phyloP scores from a whole-genome alignment of 768 basidiomycete genomes.

The Phlebiopsis gigantea region DNA sequence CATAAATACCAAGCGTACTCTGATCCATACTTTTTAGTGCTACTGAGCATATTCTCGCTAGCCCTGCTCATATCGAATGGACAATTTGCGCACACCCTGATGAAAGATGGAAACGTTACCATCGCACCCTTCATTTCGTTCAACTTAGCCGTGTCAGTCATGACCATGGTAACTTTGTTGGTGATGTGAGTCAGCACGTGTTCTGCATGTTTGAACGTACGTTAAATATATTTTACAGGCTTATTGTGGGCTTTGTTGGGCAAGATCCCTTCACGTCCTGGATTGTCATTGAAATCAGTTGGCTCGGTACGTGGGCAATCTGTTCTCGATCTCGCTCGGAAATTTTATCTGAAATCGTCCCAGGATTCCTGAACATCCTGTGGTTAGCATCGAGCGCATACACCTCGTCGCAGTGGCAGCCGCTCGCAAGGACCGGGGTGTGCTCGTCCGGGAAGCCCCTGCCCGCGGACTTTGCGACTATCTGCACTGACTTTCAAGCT shows the following conservation, averaged over 20 bases:
- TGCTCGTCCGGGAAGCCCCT: too few relatives aligned
- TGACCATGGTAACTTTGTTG: slow-evolving; percentile 17
- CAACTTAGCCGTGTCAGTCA: slow-evolving; percentile 17
- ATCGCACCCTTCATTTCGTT: slow-evolving; percentile 13
- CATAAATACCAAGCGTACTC: neutral
- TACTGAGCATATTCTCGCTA: neutral
- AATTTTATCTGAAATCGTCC: too few relatives aligned
- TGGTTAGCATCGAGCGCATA: slow-evolving; percentile 23
- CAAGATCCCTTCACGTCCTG: slow-evolving; percentile 25
- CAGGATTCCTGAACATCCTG: slow-evolving; percentile 26
- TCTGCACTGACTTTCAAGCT: neutral
- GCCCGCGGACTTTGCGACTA: neutral
- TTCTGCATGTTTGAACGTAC: neutral
- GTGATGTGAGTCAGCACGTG: slow-evolving; percentile 20
- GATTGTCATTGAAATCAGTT: slow-evolving; percentile 25
- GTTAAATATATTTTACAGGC: slow-evolving; percentile 12
- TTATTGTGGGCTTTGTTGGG: slow-evolving; percentile 21
- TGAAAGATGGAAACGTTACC: neutral
- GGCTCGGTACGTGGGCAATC: slow-evolving; percentile 15
- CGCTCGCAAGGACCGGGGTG: too few relatives aligned
- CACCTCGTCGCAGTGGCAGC: slow-evolving; percentile 13
- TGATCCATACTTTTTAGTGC: neutral
- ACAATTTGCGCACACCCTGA: neutral
- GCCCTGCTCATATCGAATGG: neutral
- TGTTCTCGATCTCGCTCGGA: neutral